Conservation (phyloP, 495 filamentous ascomycete genomes). For the Tuber brumale region DNA sequence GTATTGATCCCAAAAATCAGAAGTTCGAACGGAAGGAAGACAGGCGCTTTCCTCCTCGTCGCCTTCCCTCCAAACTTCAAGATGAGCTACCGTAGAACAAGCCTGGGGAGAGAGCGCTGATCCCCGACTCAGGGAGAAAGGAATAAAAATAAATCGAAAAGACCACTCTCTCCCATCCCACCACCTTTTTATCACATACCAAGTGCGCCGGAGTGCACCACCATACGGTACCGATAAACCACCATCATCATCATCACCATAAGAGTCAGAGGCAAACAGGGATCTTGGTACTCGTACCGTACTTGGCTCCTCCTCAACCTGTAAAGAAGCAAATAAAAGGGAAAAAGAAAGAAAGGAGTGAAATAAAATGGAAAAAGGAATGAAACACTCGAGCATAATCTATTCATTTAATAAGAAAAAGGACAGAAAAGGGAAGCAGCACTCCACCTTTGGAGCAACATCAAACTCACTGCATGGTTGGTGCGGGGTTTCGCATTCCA, state of each 20-base stretch:
- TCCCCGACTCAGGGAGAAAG: background rate
- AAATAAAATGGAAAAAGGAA: background rate
- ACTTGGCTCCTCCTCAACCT: background rate
- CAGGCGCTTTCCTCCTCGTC: constrained; percentile 3
- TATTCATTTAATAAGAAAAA: too few species aligned
- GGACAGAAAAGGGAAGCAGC: background rate
- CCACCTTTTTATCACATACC: background rate
- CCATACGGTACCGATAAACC: background rate
- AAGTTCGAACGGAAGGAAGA: background rate
- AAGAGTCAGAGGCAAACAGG: constrained; percentile 2
- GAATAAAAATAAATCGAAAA: constrained; percentile 3
- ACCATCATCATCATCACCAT: background rate
- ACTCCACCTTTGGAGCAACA: background rate
- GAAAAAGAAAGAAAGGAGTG: background rate
- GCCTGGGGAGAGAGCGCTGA: constrained; percentile 3
- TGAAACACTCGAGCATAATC: background rate
- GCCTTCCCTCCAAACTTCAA: background rate
- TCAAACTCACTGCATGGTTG: background rate
- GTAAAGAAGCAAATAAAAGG: background rate
- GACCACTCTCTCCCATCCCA: background rate
- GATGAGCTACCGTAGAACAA: constrained; percentile 3
- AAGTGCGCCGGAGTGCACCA: background rate
- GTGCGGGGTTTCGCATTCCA: constrained; percentile 4
- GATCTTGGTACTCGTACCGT: background rate
- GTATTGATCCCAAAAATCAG: background rate